Evolutionary conservation across 1,139 yeast genomes (phyloP).

Genomic region (Blastobotrys ciferrii): DNA sequence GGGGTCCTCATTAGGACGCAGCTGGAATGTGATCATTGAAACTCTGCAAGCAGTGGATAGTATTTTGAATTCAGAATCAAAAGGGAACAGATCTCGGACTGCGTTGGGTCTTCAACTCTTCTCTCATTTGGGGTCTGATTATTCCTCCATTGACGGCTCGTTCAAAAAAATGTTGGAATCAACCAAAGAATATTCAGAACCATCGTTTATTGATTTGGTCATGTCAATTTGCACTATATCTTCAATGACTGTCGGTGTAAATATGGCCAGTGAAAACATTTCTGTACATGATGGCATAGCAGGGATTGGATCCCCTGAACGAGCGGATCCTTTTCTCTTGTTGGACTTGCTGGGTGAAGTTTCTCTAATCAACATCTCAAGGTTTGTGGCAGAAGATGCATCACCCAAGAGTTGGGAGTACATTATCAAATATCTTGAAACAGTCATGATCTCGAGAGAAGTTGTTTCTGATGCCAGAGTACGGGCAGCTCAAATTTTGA

Average conservation of each 20-base stretch:
- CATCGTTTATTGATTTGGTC: conserved; percentile 7
- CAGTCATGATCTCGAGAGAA: conserved; percentile 42
- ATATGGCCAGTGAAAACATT: background rate
- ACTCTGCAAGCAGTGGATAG: conserved; percentile 68
- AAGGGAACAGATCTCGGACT: conserved; percentile 18
- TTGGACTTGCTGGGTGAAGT: conserved; percentile 43
- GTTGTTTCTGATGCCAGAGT: conserved; percentile 46
- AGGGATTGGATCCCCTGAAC: conserved; percentile 19
- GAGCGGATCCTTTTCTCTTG: conserved; percentile 25
- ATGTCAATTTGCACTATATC: conserved; percentile 11
- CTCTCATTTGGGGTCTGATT: conserved; percentile 42
- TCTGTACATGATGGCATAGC: conserved; percentile 15
- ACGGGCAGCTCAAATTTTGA: conserved; percentile 49
- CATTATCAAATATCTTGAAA: conserved; percentile 47
- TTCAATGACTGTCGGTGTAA: conserved; percentile 6
- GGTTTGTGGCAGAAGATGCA: conserved; percentile 44
- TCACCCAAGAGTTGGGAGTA: conserved; percentile 43
- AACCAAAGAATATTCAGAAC: conserved; percentile 7
- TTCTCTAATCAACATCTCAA: conserved; percentile 46
- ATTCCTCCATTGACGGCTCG: conserved; percentile 53
- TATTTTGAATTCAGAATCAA: conserved; percentile 43
- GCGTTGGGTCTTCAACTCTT: conserved; percentile 21
- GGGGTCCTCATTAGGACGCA: conserved; percentile 63
- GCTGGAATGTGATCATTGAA: conserved; percentile 69
- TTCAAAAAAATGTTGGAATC: conserved; percentile 48